Conservation (phyloP, 140 eudicot species). For the Bidens hawaiensis region DNA sequence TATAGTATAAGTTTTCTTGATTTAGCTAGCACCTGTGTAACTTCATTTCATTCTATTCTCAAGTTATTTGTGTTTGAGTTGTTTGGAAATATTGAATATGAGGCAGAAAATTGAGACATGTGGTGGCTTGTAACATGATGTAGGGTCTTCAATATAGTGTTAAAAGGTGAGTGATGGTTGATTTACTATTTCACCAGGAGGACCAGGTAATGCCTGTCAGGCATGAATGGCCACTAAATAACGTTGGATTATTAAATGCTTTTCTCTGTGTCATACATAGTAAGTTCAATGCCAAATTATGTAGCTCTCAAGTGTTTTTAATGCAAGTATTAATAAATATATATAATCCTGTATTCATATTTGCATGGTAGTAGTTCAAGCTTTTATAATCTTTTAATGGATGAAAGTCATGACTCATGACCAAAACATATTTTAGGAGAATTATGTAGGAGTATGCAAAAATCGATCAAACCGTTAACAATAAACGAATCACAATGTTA, state of each 20-base stretch:
- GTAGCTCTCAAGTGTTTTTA: neutral
- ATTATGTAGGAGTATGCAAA: too few species aligned
- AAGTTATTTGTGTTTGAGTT: constrained; percentile 33
- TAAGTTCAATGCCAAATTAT: neutral
- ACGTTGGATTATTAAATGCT: constrained; percentile 1
- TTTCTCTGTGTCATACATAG: constrained; percentile 6
- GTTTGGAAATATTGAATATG: constrained; percentile 32
- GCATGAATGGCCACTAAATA: constrained; percentile 26
- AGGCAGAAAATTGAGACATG: constrained; percentile 21
- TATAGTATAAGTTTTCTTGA: constrained; percentile 18
- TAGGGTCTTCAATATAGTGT: constrained; percentile 25
- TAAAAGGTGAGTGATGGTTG: constrained; percentile 8
- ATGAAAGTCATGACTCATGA: too few species aligned
- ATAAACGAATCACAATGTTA: too few species aligned
- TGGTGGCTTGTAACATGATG: constrained; percentile 26
- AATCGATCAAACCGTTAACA: too few species aligned
- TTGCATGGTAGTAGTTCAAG: too few species aligned
- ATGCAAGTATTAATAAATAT: neutral
- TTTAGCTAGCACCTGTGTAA: constrained; percentile 16
- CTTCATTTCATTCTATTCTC: constrained; percentile 28
- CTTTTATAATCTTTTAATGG: too few species aligned
- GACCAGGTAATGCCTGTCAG: constrained; percentile 21
- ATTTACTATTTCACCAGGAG: constrained; percentile 17
- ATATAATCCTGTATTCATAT: too few species aligned
- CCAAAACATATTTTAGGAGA: too few species aligned